Percentiles rank a stretch among this genome's conserved stretches.
Conservation (phyloP, 345 rosid species). For the Garcia nutans region DNA sequence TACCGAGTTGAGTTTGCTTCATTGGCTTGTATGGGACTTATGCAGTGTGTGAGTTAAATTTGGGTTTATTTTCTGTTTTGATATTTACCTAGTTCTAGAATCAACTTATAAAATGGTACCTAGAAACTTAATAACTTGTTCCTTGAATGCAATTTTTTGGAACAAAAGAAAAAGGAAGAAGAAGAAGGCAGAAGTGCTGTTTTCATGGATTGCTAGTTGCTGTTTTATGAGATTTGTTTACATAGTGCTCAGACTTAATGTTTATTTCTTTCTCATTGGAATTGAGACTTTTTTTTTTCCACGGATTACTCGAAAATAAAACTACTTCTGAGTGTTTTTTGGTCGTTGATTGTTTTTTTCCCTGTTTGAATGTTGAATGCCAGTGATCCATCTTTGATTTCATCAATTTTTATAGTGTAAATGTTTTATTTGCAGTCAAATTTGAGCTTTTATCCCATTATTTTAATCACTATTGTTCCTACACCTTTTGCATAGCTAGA, state of each 20-base stretch:
- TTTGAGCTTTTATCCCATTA: background rate
- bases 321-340: background rate
- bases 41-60: background rate
- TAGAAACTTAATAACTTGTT: background rate
- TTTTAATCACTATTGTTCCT: background rate
- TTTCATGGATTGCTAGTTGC: background rate
- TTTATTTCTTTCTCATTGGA: background rate
- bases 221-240: background rate
- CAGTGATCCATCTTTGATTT: background rate
- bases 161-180: too few relatives aligned
- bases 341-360: background rate
- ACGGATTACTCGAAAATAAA: background rate
- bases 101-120: background rate
- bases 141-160: background rate
- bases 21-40: background rate
- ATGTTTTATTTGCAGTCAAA: background rate
- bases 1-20: conserved; percentile 3
- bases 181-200: background rate
- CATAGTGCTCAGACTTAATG: background rate
- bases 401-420: background rate
- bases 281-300: background rate
- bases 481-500: background rate
- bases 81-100: background rate
- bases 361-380: background rate
- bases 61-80: background rate